Base-by-base conservation (phyloP, 2,329 filamentous ascomycete species). In the Curvularia eragrostidis region DNA sequence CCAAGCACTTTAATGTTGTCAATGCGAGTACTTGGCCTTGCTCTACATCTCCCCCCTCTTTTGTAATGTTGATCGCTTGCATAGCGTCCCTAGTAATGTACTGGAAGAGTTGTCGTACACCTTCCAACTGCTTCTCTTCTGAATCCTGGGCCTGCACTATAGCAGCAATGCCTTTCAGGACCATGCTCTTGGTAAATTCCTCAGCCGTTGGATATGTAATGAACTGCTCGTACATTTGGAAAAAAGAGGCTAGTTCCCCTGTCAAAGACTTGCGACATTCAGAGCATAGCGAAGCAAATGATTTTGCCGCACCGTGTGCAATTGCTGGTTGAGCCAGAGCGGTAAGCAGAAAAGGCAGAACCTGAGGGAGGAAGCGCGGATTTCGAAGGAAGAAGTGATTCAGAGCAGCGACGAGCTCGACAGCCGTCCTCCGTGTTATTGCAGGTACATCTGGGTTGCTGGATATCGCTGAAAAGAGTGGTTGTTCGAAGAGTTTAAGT, bases 381-480 rank as follows among this genome's bases (percentile, higher is more conserved):
- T 91, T 87, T 21, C 87, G 84, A 67, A 90, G 85, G 73, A 96
- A 94, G 76, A 91, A 95, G 52, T 88, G 85, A 5, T 89, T 87
- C 70, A 91, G 93, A 24, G 86, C 83, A 63, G 90, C 89, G 39
- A 94, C 87, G 39, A 91, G 77, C 44, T 85, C 84, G 28, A 94
- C 83, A 34, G 88, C 88, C 0, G 89, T 89, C 67, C 91, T 87
- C 48, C 87, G 84, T 18, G 87, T 84, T 52, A 87, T 83, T 3
- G 85, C 77, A 1, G 89, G 88, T 10, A 92, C 82, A 3, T 80
- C 75, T 2, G 78, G 52, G 23, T 67, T 72, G 42, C 73, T 76
- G 73, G 49, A 81, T 71, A 77, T 84, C 71, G 72, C 81, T 69
- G 61, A 87, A 78, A 66, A 89, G 69, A 74, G 80, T 71, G 75